phyloP scores from a whole-genome alignment of 2,329 filamentous ascomycete species.

The Biscogniauxia marginata region DNA sequence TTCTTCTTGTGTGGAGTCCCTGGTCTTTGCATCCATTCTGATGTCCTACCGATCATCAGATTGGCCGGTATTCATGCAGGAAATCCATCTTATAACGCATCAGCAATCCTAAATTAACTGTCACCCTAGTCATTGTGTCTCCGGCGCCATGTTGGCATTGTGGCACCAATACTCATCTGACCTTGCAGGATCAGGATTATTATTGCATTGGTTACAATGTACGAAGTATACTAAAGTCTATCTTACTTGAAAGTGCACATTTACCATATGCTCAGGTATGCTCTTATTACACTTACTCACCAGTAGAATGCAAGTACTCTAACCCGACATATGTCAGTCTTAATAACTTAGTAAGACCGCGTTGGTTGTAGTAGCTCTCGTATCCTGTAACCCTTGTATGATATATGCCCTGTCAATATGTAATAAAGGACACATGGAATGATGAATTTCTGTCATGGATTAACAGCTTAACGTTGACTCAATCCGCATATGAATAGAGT shows the following conservation, averaged over 20 bases:
- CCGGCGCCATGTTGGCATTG: not conserved
- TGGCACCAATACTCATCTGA: not conserved
- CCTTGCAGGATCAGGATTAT: not conserved
- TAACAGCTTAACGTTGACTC: not conserved
- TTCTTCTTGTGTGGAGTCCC: not conserved
- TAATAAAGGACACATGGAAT: no score
- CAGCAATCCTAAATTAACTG: not conserved
- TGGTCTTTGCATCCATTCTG: not conserved
- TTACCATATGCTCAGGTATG: not conserved
- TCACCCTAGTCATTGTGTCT: not conserved
- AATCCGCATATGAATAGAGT: not conserved
- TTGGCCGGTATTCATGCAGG: not conserved
- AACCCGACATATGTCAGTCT: not conserved
- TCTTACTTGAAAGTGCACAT: not conserved
- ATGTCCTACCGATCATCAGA: not conserved
- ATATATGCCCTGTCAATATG: not conserved
- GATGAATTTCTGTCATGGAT: no score
- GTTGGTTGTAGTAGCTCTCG: no score
- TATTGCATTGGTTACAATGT: not conserved
- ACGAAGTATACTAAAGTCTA: not conserved
- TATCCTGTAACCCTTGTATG: not conserved
- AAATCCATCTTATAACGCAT: not conserved
- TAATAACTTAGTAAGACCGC: not conserved
- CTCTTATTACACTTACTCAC: not conserved
- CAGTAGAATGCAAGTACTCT: not conserved